Base-by-base conservation (phyloP, 345 rosid species). In the Salix suchowensis region DNA sequence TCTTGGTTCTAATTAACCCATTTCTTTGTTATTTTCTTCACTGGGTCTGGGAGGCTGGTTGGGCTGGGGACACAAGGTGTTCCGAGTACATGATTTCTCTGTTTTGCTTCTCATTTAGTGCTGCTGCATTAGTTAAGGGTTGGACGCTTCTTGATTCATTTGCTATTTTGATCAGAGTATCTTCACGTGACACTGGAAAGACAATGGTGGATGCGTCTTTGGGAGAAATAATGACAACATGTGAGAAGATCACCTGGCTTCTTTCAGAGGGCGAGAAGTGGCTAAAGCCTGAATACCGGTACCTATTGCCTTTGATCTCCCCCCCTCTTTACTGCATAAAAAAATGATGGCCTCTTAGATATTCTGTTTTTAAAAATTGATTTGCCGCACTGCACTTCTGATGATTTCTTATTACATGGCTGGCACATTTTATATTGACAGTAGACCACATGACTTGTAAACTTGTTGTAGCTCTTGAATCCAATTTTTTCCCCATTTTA, bases 201-300 rank as follows among this genome's bases (percentile, higher is more conserved):
- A 96, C 99, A 70, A 96, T 91, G 97, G 91, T 96, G 7, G 99
- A 96, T 85, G 98, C 97, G 74, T 96, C 99, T 71, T 78, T 96
- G 73, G 99, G 99, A 76, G 99, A 96, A 74, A 96, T 96, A 78
- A 93, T 93, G 99, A 96, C 99, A 52, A 96, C 99, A n/a, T 96
- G 98, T 74, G 99, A 96, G 89, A 96, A 96, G 90, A 92, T 96
- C 71, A 91, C 97, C 74, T 96, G 99, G 99, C 98, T 96, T 85
- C 90, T 96, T 73, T 89, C 99, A 4, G 98, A 96, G 91, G 99
- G 99, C 12, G 99, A 96, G 84, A 86, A 80, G 75, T 96, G 98
- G 98, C 89, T 93, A 78, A 92, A 88, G 87, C 99, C 99, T 86
- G 98, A 93, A 85, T 83, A 82, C 82, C 77, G 98, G 99, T 90